Evolutionary conservation across 257 asterid genomes (phyloP).

Genomic region (Dorcoceras hygrometricum): DNA sequence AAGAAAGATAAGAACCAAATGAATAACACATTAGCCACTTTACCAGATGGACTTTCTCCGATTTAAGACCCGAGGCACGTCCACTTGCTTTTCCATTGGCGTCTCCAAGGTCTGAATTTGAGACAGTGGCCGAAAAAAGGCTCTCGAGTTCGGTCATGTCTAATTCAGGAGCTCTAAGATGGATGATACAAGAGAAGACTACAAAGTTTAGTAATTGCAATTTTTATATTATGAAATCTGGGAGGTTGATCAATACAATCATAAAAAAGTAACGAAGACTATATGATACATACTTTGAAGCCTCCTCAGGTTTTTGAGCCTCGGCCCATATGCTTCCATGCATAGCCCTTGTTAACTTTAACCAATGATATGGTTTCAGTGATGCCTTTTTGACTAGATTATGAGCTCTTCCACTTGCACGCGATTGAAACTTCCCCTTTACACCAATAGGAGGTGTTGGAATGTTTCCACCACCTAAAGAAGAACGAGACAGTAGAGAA

Average conservation of each 20-base stretch:
- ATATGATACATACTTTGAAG: conserved; percentile 52
- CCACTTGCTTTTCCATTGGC: conserved; percentile 34
- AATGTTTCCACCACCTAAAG: conserved; percentile 23
- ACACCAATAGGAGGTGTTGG: conserved; percentile 43
- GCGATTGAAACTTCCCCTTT: conserved; percentile 42
- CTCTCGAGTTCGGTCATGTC: conserved; percentile 84
- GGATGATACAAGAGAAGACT: conserved; percentile 25
- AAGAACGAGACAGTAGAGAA: conserved; percentile 27
- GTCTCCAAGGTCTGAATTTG: conserved; percentile 42
- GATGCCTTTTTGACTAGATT: conserved; percentile 42
- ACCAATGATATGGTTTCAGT: conserved; percentile 85
- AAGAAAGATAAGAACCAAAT: conserved; percentile 1
- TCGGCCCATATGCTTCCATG: conserved; percentile 95
- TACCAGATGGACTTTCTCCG: conserved; percentile 84
- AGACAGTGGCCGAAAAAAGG: conserved; percentile 65
- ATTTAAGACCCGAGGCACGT: conserved; percentile 48
- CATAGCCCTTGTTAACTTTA: conserved; percentile 70
- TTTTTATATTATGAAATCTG: conserved; percentile 11
- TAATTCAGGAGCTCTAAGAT: conserved; percentile 70
- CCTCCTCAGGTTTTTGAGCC: conserved; percentile 69
- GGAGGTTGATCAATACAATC: conserved; percentile 5
- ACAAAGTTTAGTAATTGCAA: conserved; percentile 22
- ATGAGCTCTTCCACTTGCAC: conserved; percentile 34
- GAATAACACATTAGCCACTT: not conserved
- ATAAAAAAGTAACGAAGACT: conserved; percentile 6